Evolutionary conservation across 164 flowering plant genomes (phyloP).

Genomic region (Euptelea pleiosperma): DNA sequence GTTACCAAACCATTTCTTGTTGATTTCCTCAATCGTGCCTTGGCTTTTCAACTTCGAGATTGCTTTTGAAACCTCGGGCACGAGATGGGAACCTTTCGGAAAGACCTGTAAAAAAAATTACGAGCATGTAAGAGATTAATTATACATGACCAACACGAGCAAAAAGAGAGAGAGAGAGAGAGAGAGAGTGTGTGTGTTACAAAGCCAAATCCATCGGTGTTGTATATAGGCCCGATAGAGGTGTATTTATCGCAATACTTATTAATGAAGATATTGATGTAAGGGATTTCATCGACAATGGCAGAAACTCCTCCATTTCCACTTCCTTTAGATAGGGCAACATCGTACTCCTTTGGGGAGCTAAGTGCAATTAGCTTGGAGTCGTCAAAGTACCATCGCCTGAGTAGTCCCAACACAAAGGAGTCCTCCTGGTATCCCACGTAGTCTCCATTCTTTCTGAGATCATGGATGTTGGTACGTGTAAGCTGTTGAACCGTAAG

Average conservation of each 20-base stretch:
- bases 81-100: no score
- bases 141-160: no score
- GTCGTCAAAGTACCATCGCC: not conserved
- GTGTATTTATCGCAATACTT: not conserved
- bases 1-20: no score
- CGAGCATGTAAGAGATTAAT: no score
- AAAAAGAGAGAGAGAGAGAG: no score
- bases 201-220: constrained; percentile 6
- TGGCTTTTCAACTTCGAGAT: no score
- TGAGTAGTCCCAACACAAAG: not conserved
- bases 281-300: constrained; percentile 4
- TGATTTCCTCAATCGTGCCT: no score
- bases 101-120: no score
- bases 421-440: not conserved
- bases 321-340: constrained; percentile 1
- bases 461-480: not conserved
- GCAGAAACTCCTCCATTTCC: not conserved
- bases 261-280: not conserved
- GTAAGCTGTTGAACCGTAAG: constrained; percentile 3
- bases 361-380: not conserved
- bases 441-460: constrained; percentile 1
- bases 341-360: not conserved
- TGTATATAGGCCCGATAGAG: not conserved
- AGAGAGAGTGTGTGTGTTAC: not conserved
- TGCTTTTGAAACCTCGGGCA: no score